Base-by-base conservation (phyloP, 2,329 filamentous ascomycete genomes). In the Xylaria arbuscula region DNA sequence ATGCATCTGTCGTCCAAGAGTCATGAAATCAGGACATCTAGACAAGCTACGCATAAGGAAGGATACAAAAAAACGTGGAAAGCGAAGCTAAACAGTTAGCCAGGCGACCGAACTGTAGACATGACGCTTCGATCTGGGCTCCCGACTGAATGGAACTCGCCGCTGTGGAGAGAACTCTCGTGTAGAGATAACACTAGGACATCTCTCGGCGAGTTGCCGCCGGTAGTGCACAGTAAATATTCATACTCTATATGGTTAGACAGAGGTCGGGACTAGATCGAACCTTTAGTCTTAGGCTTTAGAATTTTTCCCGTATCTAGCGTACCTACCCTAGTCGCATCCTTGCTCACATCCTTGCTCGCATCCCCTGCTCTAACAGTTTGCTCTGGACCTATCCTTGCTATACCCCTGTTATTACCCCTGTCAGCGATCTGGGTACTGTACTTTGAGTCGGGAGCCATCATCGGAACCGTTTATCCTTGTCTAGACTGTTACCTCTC, bases 401-500 rank as follows among this genome's bases (percentile, higher is more conserved):
- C 50, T 59, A 17, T 6, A 64, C 17, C 61, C 62, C 22, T 50
- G 59, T 54, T 59, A 28, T 6, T 55, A 40, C 36, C 70, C 70
- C 64, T 70, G 68, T 72, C 68, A 70, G 60, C 63, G 68, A 68
- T 72, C 70, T 53, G 64, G 28, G 66, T 71, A 71, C 66, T 69
- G 63, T 71, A 71, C 69, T 67, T 69, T 24, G 28, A 62, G 59
- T 45, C 55, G 53, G 57, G 15, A 28, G 15, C 28, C 32, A 57
- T 60, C 42, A 32, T 70, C 60, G 42, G 61, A 54, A 61, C 38
- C 51, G 40, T 42, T 45, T 42, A 67, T 48, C 68, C 68, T 48
- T 68, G 68, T 48, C 67, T 56, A 53, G 56, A 47, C 50, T 58
- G 50, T 17, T 38, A 63, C 57, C 54, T 40, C 32, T 36, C 34